These are phyloP conservation scores for Chlorella sp. DNA, from an alignment of 139 green algal genomes.

Conservation along the genomic window DNA sequence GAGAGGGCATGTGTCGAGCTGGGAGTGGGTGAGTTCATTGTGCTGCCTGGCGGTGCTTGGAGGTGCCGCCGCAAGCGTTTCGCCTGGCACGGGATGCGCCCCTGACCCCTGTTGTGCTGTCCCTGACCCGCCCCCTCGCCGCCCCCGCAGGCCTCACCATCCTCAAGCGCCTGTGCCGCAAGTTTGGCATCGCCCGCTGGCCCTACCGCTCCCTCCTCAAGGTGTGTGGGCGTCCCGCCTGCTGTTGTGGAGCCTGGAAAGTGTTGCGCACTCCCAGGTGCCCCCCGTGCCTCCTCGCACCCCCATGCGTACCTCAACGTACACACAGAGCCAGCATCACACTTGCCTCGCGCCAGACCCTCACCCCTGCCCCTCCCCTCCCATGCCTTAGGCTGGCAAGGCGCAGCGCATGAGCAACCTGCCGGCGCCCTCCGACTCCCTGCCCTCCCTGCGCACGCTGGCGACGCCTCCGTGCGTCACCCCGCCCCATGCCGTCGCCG, in stretches of 20 bases:
- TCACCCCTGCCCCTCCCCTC: not conserved
- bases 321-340: not conserved
- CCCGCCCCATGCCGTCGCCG: not conserved
- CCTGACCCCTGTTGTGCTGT: not conserved
- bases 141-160: slow-evolving; percentile 28
- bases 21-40: slow-evolving; percentile 9
- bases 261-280: not conserved
- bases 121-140: not conserved
- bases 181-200: slow-evolving; percentile 29
- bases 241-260: not conserved
- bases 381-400: not conserved
- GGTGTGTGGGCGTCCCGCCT: not conserved
- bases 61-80: no score
- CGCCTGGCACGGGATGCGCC: not conserved
- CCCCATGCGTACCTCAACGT: not conserved
- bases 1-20: slow-evolving; percentile 26
- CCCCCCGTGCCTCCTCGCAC: not conserved
- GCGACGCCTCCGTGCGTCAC: not conserved
- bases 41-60: no score
- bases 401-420: slow-evolving; percentile 14
- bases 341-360: not conserved
- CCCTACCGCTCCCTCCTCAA: slow-evolving; percentile 31
- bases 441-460: not conserved
- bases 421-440: not conserved
- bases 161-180: slow-evolving; percentile 33